phyloP scores from a whole-genome alignment of 2,329 filamentous ascomycete species.

The Cadophora malorum region DNA sequence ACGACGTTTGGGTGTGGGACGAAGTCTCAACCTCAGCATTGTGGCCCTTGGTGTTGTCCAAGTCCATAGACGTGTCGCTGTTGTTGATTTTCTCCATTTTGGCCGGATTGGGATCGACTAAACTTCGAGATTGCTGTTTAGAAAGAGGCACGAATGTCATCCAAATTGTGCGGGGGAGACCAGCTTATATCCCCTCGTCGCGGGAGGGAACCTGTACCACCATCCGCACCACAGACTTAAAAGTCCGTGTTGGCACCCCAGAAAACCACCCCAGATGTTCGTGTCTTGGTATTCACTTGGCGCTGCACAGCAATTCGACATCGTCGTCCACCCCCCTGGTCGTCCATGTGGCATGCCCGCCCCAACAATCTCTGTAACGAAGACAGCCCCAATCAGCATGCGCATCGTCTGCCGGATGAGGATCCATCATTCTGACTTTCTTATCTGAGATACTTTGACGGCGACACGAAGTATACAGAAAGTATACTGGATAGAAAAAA shows the following conservation, averaged over 20 bases:
- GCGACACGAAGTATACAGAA: background rate
- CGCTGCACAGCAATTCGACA: conserved; percentile 16
- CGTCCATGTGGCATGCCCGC: conserved; percentile 16
- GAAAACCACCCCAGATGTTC: background rate
- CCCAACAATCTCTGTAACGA: background rate
- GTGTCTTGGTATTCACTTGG: conserved; percentile 18
- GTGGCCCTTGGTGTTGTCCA: conserved; percentile 15
- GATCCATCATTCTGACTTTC: conserved; percentile 1
- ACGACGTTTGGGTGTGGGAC: conserved; percentile 12
- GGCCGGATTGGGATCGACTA: conserved; percentile 6
- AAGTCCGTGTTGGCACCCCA: conserved; percentile 21
- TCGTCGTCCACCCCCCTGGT: conserved; percentile 14
- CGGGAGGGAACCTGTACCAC: conserved; percentile 12
- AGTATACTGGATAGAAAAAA: background rate
- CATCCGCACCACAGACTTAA: conserved; percentile 21
- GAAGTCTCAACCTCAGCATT: conserved; percentile 9
- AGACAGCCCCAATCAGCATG: conserved; percentile 9
- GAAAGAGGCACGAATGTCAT: background rate
- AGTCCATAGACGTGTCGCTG: conserved; percentile 25
- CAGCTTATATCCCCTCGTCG: conserved; percentile 20
- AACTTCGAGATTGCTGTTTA: background rate
- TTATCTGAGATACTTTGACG: background rate
- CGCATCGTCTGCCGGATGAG: conserved; percentile 9
- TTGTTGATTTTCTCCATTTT: conserved; percentile 24
- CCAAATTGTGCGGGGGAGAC: conserved; percentile 9